Conservation (phyloP, 495 filamentous ascomycete species). For the Penicillium steckii region DNA sequence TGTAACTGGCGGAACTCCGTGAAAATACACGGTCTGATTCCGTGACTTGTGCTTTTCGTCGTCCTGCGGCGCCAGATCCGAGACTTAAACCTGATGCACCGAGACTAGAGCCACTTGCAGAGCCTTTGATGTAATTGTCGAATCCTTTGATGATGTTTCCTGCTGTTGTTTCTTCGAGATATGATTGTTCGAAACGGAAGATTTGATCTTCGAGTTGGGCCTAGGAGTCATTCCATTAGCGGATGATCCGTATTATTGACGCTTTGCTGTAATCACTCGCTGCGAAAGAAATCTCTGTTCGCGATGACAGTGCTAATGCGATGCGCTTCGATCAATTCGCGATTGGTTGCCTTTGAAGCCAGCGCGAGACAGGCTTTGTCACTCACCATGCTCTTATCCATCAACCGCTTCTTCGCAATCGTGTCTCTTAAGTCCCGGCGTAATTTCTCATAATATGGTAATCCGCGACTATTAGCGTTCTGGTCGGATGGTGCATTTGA, state of each 20-base stretch:
- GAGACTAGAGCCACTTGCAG: constrained; percentile 38
- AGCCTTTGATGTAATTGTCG: constrained; percentile 94
- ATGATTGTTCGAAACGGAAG: constrained; percentile 75
- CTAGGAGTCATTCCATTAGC: constrained; percentile 27
- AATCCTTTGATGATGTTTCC: constrained; percentile 98
- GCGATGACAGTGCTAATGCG: too few relatives aligned
- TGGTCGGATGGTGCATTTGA: constrained; percentile 32
- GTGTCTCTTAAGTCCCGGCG: constrained; percentile 66
- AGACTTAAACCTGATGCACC: constrained; percentile 46
- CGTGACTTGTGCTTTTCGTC: constrained; percentile 48
- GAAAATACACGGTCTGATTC: constrained; percentile 54
- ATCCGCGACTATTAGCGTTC: constrained; percentile 40
- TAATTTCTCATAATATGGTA: constrained; percentile 74
- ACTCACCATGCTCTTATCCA: constrained; percentile 66
- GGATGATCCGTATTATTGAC: not conserved
- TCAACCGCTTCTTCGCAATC: constrained; percentile 61
- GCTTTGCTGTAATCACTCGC: too few relatives aligned
- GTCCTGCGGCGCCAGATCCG: constrained; percentile 30
- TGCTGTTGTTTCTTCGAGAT: constrained; percentile 83
- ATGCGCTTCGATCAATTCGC: too few relatives aligned
- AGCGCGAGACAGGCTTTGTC: not conserved
- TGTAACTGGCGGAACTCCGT: constrained; percentile 50
- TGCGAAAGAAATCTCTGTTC: too few relatives aligned
- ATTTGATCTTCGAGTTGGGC: constrained; percentile 78
- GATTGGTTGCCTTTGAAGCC: too few relatives aligned